Conservation (phyloP, 495 filamentous ascomycete species). For the Aeminium ludgeri region DNA sequence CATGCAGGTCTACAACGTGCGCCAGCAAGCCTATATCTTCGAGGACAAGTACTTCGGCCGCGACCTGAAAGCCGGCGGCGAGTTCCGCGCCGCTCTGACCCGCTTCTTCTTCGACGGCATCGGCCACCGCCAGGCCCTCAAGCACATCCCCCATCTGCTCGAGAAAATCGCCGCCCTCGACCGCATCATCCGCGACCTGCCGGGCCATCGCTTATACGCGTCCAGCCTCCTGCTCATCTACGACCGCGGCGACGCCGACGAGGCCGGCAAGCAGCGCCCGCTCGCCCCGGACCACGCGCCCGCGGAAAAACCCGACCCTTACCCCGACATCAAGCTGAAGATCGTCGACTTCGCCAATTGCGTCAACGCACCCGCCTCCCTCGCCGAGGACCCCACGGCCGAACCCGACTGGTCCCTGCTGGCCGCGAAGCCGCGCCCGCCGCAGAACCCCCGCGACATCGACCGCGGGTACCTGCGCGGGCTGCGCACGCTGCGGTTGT, state of each 20-base stretch:
- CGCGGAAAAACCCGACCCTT: neutral
- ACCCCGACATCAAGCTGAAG: conserved; percentile 64
- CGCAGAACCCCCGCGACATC: conserved; percentile 58
- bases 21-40: conserved; percentile 66
- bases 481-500: conserved; percentile 58
- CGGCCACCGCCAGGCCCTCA: conserved; percentile 53
- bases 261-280: conserved; percentile 23
- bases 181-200: conserved; percentile 57
- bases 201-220: conserved; percentile 87
- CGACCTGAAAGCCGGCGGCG: conserved; percentile 67
- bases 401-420: conserved; percentile 39
- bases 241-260: conserved; percentile 46
- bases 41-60: conserved; percentile 96
- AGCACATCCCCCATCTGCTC: conserved; percentile 74
- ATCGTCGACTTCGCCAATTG: conserved; percentile 98
- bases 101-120: conserved; percentile 87
- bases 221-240: conserved; percentile 89
- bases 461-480: conserved; percentile 84
- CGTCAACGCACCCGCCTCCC: no score
- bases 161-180: conserved; percentile 69
- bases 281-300: conserved; percentile 25
- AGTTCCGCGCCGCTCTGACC: conserved; percentile 78
- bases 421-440: conserved; percentile 54
- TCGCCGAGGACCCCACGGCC: no score
- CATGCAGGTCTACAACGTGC: conserved; percentile 87